Conservation (phyloP, 495 filamentous ascomycete species). For the Letharia columbiana region DNA sequence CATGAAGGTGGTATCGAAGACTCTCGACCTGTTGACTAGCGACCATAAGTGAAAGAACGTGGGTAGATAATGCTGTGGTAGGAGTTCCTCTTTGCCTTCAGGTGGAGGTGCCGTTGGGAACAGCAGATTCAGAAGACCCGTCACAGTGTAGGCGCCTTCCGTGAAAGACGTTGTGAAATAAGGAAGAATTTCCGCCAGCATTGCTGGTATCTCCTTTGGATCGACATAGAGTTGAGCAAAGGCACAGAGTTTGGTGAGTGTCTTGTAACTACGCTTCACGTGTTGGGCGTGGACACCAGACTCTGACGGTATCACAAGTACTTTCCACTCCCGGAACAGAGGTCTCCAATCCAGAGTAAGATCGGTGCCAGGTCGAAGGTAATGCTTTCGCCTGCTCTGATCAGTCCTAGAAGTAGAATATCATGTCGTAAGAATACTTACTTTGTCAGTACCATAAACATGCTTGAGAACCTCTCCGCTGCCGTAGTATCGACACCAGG, state of each 20-base stretch:
- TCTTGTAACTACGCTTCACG: constrained; percentile 59
- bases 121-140: constrained; percentile 74
- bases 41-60: constrained; percentile 97
- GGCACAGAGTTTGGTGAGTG: constrained; percentile 75
- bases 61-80: constrained; percentile 77
- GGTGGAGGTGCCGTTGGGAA: constrained; percentile 78
- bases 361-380: constrained; percentile 80
- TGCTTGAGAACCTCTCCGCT: constrained; percentile 86
- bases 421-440: constrained; percentile 35
- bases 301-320: constrained; percentile 77
- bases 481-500: constrained; percentile 76
- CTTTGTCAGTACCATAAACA: constrained; percentile 93
- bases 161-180: constrained; percentile 90
- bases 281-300: constrained; percentile 55
- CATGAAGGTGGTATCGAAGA: constrained; percentile 77
- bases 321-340: constrained; percentile 83
- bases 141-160: constrained; percentile 79
- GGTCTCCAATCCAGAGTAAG: constrained; percentile 87
- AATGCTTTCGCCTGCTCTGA: constrained; percentile 77
- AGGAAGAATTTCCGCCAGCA: constrained; percentile 92
- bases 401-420: constrained; percentile 26
- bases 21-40: constrained; percentile 78
- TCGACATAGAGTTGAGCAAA: constrained; percentile 91
- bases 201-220: constrained; percentile 70
- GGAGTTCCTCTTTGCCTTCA: constrained; percentile 57